Evolutionary conservation across 1,284 basidiomycete species (phyloP).

Genomic region (Pyrrhoderma lamaoense): DNA sequence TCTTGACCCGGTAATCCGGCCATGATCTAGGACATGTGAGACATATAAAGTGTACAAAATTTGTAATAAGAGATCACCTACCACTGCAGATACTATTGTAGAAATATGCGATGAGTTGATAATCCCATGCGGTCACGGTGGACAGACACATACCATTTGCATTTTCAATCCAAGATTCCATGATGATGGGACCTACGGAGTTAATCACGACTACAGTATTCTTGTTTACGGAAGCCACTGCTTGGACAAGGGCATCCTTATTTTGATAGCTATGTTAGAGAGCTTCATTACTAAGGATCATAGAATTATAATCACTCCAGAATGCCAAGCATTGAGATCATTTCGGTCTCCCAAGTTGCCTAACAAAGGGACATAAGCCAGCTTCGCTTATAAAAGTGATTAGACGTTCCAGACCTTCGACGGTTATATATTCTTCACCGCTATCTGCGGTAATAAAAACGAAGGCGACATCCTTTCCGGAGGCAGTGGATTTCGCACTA

Average conservation of each 20-base stretch:
- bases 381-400: neutral
- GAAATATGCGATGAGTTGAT: too few relatives aligned
- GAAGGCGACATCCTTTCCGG: constrained; percentile 47
- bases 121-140: too few relatives aligned
- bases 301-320: constrained; percentile 33
- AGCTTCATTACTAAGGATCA: neutral
- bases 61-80: constrained; percentile 1
- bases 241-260: constrained; percentile 47
- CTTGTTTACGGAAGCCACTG: constrained; percentile 44
- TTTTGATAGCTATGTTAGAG: neutral
- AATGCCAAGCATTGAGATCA: constrained; percentile 65
- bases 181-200: constrained; percentile 58
- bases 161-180: constrained; percentile 62
- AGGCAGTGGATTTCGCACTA: constrained; percentile 39
- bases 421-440: constrained; percentile 43
- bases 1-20: constrained; percentile 65
- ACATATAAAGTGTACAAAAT: neutral
- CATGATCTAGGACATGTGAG: constrained; percentile 32
- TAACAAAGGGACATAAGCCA: neutral
- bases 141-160: constrained; percentile 45
- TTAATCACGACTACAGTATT: constrained; percentile 75
- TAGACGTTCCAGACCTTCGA: constrained; percentile 32
- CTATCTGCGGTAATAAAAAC: constrained; percentile 56
- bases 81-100: neutral
- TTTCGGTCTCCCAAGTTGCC: constrained; percentile 64